Conservation (phyloP, 208 protist genomes). For the Wallacemonas sp. region DNA sequence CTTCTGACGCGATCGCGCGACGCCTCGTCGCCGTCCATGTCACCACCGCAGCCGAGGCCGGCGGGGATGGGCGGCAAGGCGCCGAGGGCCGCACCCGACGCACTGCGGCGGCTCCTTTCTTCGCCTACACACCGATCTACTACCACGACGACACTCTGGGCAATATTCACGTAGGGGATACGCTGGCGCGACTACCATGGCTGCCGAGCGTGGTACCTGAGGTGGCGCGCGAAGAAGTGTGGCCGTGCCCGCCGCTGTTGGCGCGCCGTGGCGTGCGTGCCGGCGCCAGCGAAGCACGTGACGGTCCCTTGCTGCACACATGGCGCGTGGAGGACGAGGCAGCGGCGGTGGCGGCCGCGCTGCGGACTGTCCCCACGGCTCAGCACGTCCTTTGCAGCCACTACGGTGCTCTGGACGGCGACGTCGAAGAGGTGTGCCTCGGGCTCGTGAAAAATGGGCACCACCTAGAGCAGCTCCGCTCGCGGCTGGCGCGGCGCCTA, state of each 20-base stretch:
- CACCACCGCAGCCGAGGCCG: conserved; percentile 21
- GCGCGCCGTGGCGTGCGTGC: conserved; percentile 15
- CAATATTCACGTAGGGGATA: conserved; percentile 42
- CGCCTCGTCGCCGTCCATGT: background rate
- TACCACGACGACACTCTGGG: conserved; percentile 60
- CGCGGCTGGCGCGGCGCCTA: conserved; percentile 55
- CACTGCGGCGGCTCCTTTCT: conserved; percentile 9
- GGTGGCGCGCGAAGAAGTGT: conserved; percentile 21
- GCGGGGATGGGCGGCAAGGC: conserved; percentile 16
- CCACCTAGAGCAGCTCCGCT: conserved; percentile 61
- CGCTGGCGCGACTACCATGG: conserved; percentile 60
- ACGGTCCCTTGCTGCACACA: conserved; percentile 36
- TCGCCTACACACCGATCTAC: conserved; percentile 53
- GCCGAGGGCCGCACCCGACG: conserved; percentile 15
- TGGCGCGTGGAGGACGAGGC: conserved; percentile 42
- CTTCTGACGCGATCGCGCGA: background rate
- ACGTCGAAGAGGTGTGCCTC: conserved; percentile 42
- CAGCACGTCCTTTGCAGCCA: conserved; percentile 50
- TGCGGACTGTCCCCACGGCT: conserved; percentile 36
- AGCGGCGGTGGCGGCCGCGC: conserved; percentile 21
- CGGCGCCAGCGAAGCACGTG: conserved; percentile 6
- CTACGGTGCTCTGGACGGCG: conserved; percentile 62
- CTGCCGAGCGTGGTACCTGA: conserved; percentile 44
- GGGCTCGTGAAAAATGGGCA: conserved; percentile 30
- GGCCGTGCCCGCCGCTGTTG: conserved; percentile 44